Conservation (phyloP, 2,329 filamentous ascomycete species). For the Lachnellula arida region DNA sequence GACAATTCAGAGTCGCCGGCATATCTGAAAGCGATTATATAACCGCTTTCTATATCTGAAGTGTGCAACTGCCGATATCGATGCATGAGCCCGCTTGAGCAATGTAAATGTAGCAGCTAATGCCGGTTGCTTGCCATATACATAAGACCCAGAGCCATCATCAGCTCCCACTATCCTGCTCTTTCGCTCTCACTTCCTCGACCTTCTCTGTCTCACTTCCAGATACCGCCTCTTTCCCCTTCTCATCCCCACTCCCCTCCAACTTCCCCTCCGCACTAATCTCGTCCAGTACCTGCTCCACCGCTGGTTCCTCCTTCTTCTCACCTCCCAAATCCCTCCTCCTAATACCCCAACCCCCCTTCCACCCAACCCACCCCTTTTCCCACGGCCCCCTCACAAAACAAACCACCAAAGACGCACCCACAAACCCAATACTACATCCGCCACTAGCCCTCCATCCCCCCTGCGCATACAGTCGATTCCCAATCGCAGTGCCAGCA, state of each 20-base stretch:
- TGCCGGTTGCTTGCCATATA: too few relatives aligned
- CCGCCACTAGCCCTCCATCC: slow-evolving; percentile 55
- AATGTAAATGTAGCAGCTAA: too few relatives aligned
- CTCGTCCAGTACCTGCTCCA: slow-evolving; percentile 18
- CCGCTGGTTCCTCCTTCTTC: slow-evolving; percentile 8
- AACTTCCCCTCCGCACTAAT: slow-evolving; percentile 6
- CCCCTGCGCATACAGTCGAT: slow-evolving; percentile 48
- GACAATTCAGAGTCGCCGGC: too few relatives aligned
- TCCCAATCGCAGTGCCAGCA: slow-evolving; percentile 59
- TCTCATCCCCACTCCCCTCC: neutral
- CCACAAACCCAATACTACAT: slow-evolving; percentile 51
- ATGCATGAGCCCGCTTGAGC: too few relatives aligned
- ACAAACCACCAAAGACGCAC: slow-evolving; percentile 42
- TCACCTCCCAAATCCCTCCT: slow-evolving; percentile 22
- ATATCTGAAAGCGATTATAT: too few relatives aligned
- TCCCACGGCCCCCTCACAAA: slow-evolving; percentile 51
- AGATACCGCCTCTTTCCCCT: neutral
- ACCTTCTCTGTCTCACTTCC: neutral
- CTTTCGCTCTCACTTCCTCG: too few relatives aligned
- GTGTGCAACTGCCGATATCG: too few relatives aligned
- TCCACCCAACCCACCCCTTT: slow-evolving; percentile 55
- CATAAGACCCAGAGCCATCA: too few relatives aligned
- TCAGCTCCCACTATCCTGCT: too few relatives aligned
- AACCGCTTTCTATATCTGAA: too few relatives aligned
- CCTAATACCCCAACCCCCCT: slow-evolving; percentile 48